phyloP scores from a whole-genome alignment of 176 grass and related monocot species.

The Puccinellia tenuiflora region DNA sequence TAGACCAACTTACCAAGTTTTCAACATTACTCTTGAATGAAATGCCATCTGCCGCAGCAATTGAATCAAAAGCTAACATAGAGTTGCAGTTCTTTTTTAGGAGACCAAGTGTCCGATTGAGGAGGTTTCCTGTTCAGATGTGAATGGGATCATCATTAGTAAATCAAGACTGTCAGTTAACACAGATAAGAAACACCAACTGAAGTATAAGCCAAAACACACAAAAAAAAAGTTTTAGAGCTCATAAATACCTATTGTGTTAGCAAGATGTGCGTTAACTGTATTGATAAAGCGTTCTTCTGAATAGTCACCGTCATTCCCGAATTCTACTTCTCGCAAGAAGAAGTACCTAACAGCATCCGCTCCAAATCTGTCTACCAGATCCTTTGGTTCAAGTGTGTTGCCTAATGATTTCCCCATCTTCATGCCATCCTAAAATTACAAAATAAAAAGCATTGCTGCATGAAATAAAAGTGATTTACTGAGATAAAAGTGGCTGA shows the following conservation, averaged over 20 bases:
- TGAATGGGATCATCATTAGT: conserved; percentile 8
- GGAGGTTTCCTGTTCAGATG: conserved; percentile 74
- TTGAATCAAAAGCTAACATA: conserved; percentile 64
- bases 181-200: background rate
- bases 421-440: conserved; percentile 97
- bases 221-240: background rate
- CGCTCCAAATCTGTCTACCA: conserved; percentile 73
- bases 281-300: conserved; percentile 94
- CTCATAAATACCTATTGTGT: conserved; percentile 72
- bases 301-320: conserved; percentile 95
- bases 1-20: conserved; percentile 53
- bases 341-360: conserved; percentile 98
- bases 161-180: background rate
- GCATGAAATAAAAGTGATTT: conserved; percentile 44
- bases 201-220: conserved; percentile 13
- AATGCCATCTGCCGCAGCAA: conserved; percentile 64
- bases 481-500: conserved; percentile 25
- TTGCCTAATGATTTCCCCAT: conserved; percentile 99
- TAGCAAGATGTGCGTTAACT: conserved; percentile 95
- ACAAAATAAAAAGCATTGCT: conserved; percentile 48
- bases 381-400: conserved; percentile 91
- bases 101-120: conserved; percentile 90
- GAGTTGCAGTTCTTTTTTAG: conserved; percentile 95
- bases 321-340: conserved; percentile 92
- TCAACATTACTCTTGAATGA: conserved; percentile 59